Evolutionary conservation across 306 rosid species (phyloP), one percentile per base, ranked within the genome.

Genomic region (Pyrus pyrifolia): DNA sequence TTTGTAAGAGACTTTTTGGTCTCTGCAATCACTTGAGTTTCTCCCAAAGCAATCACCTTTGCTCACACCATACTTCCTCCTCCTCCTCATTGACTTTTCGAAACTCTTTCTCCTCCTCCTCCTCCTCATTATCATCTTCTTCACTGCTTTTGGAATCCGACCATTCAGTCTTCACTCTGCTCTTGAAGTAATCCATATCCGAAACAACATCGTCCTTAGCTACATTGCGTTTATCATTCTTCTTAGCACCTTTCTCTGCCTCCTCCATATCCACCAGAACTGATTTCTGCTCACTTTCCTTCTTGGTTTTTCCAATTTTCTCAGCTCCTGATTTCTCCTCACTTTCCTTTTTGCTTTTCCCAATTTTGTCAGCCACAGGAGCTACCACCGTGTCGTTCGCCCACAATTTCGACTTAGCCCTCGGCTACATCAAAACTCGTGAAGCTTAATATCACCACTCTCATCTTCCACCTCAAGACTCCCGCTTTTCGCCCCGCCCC

Each of bases 1-100:
- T 85, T 92, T 82, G 79, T 52, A 69, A 95, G 85, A 81, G 96
- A 87, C 81, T 88, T 85, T 83, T 95, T 95, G 42, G 99, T 90
- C 76, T 89, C 92, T 73, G 90, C 84, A 84, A 95, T 89, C 82
- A 92, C 97, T n/a, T 92, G 96, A 69, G 97, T 87, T 85, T 95
- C 97, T 49, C 93, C 99, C 81, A 90, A 80, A 69, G 99, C 97
- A 79, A 69, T 89, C 97, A 83, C 93, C 76, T 86, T 95, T 95
- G 79, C 87, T 88, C 17, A 95, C 92, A 69, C 97, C 96, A 80
- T 84, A 81, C 83, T 85, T 95, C 80, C 91, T 78, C 79, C 46
- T 79, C 83, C 59, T 77, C 75, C 18, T 67, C 22, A 65, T 74
- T 83, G 45, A 71, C 29, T 60, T 72, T 79, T 73, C 58, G 76